phyloP scores from a whole-genome alignment of 805 yeast species.

The Wickerhamiella dianesei region DNA sequence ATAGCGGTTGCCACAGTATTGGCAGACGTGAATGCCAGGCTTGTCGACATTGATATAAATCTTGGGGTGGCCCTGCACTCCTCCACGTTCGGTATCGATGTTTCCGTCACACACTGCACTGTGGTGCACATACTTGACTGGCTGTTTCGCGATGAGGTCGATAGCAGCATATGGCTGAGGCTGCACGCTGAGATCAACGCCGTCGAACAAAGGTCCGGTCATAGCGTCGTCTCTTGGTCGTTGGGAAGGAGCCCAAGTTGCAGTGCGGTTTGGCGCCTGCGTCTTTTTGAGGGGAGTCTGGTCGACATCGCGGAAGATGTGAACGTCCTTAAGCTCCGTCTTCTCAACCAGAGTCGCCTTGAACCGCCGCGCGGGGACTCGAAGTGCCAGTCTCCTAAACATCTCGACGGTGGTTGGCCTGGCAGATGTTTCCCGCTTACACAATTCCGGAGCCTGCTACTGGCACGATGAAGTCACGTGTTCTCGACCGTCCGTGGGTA shows the following conservation, averaged over 20 bases:
- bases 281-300: constrained; percentile 20
- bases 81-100: constrained; percentile 34
- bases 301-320: constrained; percentile 15
- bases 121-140: constrained; percentile 49
- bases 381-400: background rate
- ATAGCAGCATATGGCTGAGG: constrained; percentile 78
- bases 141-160: constrained; percentile 63
- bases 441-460: background rate
- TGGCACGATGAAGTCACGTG: background rate
- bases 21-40: constrained; percentile 59
- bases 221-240: constrained; percentile 43
- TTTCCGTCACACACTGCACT: constrained; percentile 74
- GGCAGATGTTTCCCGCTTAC: background rate
- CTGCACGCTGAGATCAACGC: constrained; percentile 50
- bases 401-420: background rate
- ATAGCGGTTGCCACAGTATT: constrained; percentile 42
- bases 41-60: constrained; percentile 68
- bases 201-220: constrained; percentile 55
- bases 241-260: constrained; percentile 63
- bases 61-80: constrained; percentile 70
- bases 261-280: constrained; percentile 67
- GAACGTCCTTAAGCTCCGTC: constrained; percentile 7
- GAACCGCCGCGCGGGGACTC: constrained; percentile 6
- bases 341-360: constrained; percentile 14
- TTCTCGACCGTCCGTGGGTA: too few relatives aligned